phyloP scores from a whole-genome alignment of 805 yeast genomes.

The Saturnispora sekii region DNA sequence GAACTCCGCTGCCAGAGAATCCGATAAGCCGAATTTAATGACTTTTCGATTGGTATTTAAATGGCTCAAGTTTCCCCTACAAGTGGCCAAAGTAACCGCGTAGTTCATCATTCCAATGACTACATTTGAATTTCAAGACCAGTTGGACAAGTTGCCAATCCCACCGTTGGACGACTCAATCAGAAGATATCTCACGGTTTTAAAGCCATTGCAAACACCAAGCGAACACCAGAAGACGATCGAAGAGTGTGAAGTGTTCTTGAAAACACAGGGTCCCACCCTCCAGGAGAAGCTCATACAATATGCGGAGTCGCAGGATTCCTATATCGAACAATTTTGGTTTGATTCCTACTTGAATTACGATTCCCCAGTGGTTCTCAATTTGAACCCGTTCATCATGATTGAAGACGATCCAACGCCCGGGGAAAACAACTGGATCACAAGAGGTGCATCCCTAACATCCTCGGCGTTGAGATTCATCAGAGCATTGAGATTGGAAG shows the following conservation, averaged over 20 bases:
- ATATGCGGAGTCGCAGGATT: slow-evolving; percentile 54
- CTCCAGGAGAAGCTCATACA: slow-evolving; percentile 55
- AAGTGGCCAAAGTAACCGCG: background rate
- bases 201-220: slow-evolving; percentile 76
- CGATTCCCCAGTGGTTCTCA: slow-evolving; percentile 86
- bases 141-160: slow-evolving; percentile 62
- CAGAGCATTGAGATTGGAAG: slow-evolving; percentile 66
- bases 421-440: slow-evolving; percentile 52
- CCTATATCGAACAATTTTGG: slow-evolving; percentile 93
- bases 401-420: slow-evolving; percentile 88
- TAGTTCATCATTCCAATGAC: slow-evolving; percentile 10
- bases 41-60: slow-evolving; percentile 1
- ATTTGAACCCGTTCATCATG: slow-evolving; percentile 82
- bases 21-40: slow-evolving; percentile 10
- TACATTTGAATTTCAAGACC: slow-evolving; percentile 51
- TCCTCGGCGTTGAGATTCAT: slow-evolving; percentile 71
- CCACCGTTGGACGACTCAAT: slow-evolving; percentile 68
- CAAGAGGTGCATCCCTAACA: slow-evolving; percentile 72
- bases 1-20: slow-evolving; percentile 4
- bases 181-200: slow-evolving; percentile 49
- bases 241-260: slow-evolving; percentile 46
- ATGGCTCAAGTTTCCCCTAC: background rate
- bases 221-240: slow-evolving; percentile 55
- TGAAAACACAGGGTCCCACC: slow-evolving; percentile 44
- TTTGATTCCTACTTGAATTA: slow-evolving; percentile 80